Conservation (phyloP, 352 stramenopile genomes). For the Pythium graminicola region DNA sequence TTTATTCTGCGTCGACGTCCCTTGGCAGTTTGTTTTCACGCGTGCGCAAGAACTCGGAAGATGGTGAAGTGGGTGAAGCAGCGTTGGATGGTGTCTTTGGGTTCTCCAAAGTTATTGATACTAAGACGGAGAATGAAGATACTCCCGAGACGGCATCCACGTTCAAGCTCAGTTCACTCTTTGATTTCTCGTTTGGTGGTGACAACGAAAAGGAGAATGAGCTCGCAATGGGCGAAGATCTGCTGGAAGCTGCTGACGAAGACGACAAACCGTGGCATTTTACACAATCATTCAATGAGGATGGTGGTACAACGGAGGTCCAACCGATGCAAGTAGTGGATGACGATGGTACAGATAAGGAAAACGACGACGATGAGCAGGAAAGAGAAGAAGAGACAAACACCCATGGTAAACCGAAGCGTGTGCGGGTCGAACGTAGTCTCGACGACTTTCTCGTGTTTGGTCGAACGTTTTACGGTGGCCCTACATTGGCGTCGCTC, state of each 20-base stretch:
- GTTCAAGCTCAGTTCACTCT: constrained; percentile 74
- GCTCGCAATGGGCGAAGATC: constrained; percentile 38
- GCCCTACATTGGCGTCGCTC: constrained; percentile 7
- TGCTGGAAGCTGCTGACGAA: constrained; percentile 35
- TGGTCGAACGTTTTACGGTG: constrained; percentile 37
- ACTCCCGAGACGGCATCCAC: constrained; percentile 17
- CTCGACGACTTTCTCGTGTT: constrained; percentile 64
- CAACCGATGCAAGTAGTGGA: constrained; percentile 15
- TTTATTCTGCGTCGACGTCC: constrained; percentile 52
- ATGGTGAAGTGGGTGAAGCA: constrained; percentile 65
- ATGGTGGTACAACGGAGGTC: constrained; percentile 35
- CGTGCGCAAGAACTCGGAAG: constrained; percentile 78
- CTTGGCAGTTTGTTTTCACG: constrained; percentile 68
- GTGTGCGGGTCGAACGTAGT: constrained; percentile 25
- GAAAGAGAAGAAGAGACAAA: constrained; percentile 4
- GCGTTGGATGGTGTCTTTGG: constrained; percentile 66
- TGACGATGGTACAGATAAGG: constrained; percentile 24
- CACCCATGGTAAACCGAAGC: constrained; percentile 32
- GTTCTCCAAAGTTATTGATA: constrained; percentile 12
- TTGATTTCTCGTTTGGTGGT: constrained; percentile 48
- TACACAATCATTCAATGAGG: constrained; percentile 30
- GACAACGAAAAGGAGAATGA: constrained; percentile 31
- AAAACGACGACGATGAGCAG: constrained; percentile 14
- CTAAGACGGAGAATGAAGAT: constrained; percentile 2
- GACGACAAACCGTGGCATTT: constrained; percentile 36